Evolutionary conservation across 352 stramenopile species (phyloP), one percentile per base, ranked within the genome.

Genomic region (Phytophthora sansomeana): DNA sequence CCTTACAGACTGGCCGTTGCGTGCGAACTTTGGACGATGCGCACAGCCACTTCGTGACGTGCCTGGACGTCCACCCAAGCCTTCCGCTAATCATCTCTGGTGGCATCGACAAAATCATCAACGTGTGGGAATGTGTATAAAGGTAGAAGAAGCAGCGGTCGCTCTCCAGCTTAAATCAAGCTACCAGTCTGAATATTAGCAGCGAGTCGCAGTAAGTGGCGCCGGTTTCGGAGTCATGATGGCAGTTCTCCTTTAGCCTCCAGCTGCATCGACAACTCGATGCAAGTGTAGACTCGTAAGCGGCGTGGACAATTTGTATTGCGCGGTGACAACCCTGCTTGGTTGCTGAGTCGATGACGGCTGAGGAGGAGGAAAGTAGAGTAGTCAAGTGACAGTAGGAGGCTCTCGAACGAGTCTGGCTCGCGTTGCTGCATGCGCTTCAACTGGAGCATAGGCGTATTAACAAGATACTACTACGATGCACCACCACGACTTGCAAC

Each of bases 41-140:
- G 10, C 97, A 99, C 78, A 83, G 75, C 53, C 97, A 99, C 75
- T 99, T 99, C 75, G 86, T 99, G 16, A 98, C 96, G 21, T 96
- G 81, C 19, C 66, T 99, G 28, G 91, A 98, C 44, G 95, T 99
- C 65, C 97, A 99, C 80, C 81, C 90, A 47, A 98, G 81, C 30
- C 80, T 98, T 26, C 95, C 96, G 38, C 87, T 99, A 47, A 82
- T 99, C 64, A 92, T 98, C 61, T 98, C 97, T 2, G 97, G 96
- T 36, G 90, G 96, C 63, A 97, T 99, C 32, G 97, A 99, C 77
- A 93, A 97, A 72, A 77, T 95, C 43, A 81, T 98, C 44, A 93
- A 97, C 57, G 85, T 97, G 50, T 98, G 93, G 93, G 90, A 95
- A 70, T 96, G 86, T 82, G 75, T 83, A 65, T 96, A 83, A 75